Percentiles rank a stretch among this genome's conserved stretches.
Evolutionary conservation across 2,329 filamentous ascomycete genomes (phyloP).

Genomic region (Atkinsonella texensis): DNA sequence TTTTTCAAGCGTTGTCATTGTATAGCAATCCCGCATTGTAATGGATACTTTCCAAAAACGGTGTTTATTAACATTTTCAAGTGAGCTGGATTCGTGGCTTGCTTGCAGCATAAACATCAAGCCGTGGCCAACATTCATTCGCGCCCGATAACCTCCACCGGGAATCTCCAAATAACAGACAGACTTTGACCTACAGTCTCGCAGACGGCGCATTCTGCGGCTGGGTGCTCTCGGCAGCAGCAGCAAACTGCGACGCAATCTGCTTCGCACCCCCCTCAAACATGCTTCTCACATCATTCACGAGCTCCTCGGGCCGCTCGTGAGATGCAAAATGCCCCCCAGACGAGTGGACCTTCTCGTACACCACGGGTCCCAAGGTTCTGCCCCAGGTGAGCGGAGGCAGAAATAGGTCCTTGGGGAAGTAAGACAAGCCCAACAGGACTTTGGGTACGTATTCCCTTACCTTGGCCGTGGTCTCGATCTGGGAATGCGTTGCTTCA

Average conservation of each 20-base stretch:
- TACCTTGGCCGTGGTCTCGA: conserved; percentile 9
- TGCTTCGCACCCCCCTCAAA: conserved; percentile 25
- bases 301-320: conserved; percentile 42
- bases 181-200: too few species aligned
- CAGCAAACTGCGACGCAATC: conserved; percentile 1
- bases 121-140: too few species aligned
- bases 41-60: too few species aligned
- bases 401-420: conserved; percentile 45
- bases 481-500: conserved; percentile 38
- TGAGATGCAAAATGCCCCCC: conserved; percentile 52
- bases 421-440: conserved; percentile 36
- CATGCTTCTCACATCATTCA: conserved; percentile 42
- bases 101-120: too few species aligned
- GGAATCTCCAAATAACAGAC: too few species aligned
- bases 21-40: too few species aligned
- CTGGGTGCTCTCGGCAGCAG: not conserved
- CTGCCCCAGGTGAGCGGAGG: conserved; percentile 42
- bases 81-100: too few species aligned
- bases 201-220: too few species aligned
- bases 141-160: too few species aligned
- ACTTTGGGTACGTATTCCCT: conserved; percentile 22
- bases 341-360: conserved; percentile 34
- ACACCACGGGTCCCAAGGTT: conserved; percentile 50
- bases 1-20: too few species aligned
- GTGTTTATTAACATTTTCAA: too few species aligned